Evolutionary conservation across 1,284 basidiomycete genomes (phyloP).

Genomic region (Rhodofomes roseus): DNA sequence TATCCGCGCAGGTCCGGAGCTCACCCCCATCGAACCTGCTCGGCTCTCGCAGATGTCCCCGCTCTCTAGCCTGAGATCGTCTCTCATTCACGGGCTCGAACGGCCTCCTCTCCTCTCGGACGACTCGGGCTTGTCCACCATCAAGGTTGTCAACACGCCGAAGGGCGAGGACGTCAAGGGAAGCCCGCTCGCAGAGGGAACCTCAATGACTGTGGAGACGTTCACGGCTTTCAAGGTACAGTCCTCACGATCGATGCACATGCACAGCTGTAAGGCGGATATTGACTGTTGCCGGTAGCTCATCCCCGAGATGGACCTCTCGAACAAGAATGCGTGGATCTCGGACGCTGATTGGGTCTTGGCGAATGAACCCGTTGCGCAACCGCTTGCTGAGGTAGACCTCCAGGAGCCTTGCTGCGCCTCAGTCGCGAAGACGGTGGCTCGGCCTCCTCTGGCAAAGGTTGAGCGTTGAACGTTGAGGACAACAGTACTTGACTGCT

Average conservation of each 20-base stretch:
- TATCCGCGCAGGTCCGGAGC: neutral
- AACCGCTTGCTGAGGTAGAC: too few relatives aligned
- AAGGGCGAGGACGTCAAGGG: neutral
- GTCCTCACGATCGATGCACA: neutral
- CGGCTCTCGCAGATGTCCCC: constrained; percentile 4
- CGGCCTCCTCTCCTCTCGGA: neutral
- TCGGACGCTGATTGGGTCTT: constrained; percentile 1
- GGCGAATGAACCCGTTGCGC: neutral
- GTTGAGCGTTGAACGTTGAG: neutral
- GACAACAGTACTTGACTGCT: neutral
- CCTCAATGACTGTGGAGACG: neutral
- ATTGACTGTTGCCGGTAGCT: neutral
- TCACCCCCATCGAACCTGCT: neutral
- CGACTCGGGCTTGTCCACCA: neutral
- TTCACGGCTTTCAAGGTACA: neutral
- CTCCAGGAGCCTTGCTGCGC: neutral
- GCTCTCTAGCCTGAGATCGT: constrained; percentile 2
- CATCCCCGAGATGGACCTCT: neutral
- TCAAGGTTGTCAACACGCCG: neutral
- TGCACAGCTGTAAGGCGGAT: neutral
- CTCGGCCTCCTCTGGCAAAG: neutral
- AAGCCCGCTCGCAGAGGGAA: neutral
- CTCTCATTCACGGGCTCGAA: constrained; percentile 3
- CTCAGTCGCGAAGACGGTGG: neutral
- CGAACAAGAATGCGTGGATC: neutral